phyloP scores from a whole-genome alignment of 139 green algal species.

The Haematococcus lacustris region DNA sequence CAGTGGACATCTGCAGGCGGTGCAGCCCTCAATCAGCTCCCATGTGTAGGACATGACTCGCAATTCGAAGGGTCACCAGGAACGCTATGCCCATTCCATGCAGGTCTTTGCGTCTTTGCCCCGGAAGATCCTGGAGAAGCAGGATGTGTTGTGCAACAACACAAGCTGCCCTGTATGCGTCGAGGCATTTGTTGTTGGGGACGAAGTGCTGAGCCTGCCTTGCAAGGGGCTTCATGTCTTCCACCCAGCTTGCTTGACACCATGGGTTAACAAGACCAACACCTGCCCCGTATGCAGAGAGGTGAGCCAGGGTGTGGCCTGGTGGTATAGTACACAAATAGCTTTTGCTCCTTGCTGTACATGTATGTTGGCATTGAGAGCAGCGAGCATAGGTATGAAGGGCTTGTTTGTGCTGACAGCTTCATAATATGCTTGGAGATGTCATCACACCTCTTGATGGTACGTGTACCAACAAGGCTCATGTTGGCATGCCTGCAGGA shows the following conservation, averaged over 20 bases:
- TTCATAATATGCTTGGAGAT: background rate
- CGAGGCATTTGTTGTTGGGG: conserved; percentile 37
- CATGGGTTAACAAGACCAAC: conserved; percentile 68
- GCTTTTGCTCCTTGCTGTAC: background rate
- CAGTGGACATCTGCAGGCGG: too few species aligned
- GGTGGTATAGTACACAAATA: background rate
- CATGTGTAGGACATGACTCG: too few species aligned
- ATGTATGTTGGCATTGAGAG: background rate
- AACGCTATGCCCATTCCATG: too few species aligned
- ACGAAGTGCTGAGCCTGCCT: conserved; percentile 58
- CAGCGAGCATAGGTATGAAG: background rate
- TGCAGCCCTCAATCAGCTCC: too few species aligned
- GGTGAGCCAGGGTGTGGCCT: background rate
- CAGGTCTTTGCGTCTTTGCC: too few species aligned
- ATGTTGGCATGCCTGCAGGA: conserved; percentile 17
- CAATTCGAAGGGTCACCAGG: too few species aligned
- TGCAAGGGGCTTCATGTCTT: conserved; percentile 58
- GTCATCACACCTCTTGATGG: background rate
- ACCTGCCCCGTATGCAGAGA: conserved; percentile 67
- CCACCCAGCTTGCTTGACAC: conserved; percentile 66
- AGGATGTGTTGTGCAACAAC: background rate
- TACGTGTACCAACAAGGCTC: background rate
- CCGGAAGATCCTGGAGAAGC: too few species aligned
- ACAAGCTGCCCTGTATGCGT: conserved; percentile 25
- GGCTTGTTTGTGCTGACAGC: background rate